Conservation (phyloP, 129 eudicot species). For the Ambrosia trifida region DNA sequence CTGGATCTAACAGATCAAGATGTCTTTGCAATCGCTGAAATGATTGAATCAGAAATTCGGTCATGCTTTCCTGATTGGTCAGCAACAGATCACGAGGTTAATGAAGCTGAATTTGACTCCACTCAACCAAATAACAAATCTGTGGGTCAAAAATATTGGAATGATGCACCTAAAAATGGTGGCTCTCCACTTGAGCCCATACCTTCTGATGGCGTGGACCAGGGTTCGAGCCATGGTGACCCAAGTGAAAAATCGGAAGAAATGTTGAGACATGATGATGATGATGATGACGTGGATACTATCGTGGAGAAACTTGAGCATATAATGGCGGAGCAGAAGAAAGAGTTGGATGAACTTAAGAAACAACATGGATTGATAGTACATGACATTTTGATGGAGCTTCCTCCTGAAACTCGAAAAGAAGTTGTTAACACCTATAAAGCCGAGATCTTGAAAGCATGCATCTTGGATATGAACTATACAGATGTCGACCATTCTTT, state of each 20-base stretch:
- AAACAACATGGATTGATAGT: conserved; percentile 52
- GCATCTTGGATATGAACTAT: not conserved
- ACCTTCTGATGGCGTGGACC: conserved; percentile 38
- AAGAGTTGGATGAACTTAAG: conserved; percentile 69
- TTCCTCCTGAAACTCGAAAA: conserved; percentile 47
- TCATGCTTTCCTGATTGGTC: conserved; percentile 73
- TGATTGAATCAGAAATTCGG: conserved; percentile 73
- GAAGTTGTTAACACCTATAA: conserved; percentile 45
- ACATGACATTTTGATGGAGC: conserved; percentile 47
- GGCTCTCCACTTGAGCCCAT: conserved; percentile 47
- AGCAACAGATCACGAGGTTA: conserved; percentile 34
- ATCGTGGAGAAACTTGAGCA: conserved; percentile 51
- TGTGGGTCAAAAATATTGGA: conserved; percentile 67
- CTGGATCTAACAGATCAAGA: conserved; percentile 63
- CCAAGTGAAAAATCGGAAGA: conserved; percentile 22
- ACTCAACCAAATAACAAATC: conserved; percentile 40
- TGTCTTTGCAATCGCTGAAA: conserved; percentile 45
- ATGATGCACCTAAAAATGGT: conserved; percentile 53
- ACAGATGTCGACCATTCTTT: conserved; percentile 19
- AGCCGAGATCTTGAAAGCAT: conserved; percentile 32
- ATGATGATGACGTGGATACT: conserved; percentile 30
- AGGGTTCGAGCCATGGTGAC: not conserved
- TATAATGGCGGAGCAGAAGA: conserved; percentile 56
- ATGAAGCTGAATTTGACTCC: conserved; percentile 30
- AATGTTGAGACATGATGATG: not conserved